Base-by-base conservation (phyloP, 2,329 filamentous ascomycete species). In the Aspergillus melleus region DNA sequence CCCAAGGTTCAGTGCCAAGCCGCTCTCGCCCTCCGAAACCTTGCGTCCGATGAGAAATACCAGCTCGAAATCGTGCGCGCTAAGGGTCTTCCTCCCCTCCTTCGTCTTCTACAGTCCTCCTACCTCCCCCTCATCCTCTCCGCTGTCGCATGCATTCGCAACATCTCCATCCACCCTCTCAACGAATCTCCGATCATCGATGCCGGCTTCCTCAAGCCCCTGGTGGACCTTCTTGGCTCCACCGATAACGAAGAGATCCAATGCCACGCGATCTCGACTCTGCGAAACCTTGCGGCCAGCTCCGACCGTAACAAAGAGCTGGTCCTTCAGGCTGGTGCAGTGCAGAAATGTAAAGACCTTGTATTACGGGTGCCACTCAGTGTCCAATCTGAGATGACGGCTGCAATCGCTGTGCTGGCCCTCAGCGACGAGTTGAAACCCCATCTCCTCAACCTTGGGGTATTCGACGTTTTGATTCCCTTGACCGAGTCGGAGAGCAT, bases 121-220 rank as follows among this genome's bases (percentile, higher is more conserved):
- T 98, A 98, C 70, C 87, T 98, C 10, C 95, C 95, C 12, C 86
- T 99, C 57, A 98, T 98, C 61, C 87, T 98, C 44, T 98, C 94
- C 20, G 95, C 95, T 50, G 95, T 99, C 64, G 95, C 95, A 53
- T 99, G 95, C 74, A 99, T 99, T 74, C 90, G 95, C 69, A 99
- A 99, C 76, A 99, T 99, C 67, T 98, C 94, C 59, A 99, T 99
- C 66, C 95, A 99, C 74, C 95, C 95, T 19, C 83, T 94, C 72
- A 99, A 99, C 77, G 95, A 99, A 78, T 97, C 94, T 11, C 95
- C 95, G 0, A 99, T 99, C 66, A 99, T 99, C 71, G 95, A 99
- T 72, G 94, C 94, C 46, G 95, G 94, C 60, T 99, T 99, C 77
- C 79, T 99, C 61, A 93, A 92, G 74, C 95, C 95, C 0, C 80